These are phyloP conservation scores for Candida alai DNA, from an alignment of 805 yeast genomes.

Conservation along the genomic window DNA sequence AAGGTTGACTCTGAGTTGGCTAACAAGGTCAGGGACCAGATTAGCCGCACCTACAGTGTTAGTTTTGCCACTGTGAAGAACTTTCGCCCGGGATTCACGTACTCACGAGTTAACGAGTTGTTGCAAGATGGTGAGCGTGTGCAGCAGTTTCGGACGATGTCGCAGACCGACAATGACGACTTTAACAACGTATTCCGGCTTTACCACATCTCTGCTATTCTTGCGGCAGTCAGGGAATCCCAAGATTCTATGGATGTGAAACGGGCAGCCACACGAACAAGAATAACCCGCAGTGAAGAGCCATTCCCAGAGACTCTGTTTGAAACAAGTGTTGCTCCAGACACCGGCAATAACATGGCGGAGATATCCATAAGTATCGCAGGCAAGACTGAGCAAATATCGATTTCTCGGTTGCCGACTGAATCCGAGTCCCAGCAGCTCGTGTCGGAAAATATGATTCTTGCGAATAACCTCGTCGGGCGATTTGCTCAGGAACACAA, in stretches of 20 bases:
- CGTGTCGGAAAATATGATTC: slow-evolving; percentile 83
- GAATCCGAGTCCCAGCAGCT: too few species aligned
- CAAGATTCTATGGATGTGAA: not conserved
- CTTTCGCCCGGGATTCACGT: slow-evolving; percentile 48
- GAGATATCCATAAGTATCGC: too few species aligned
- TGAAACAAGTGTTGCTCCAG: too few species aligned
- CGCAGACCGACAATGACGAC: slow-evolving; percentile 17
- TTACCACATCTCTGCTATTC: slow-evolving; percentile 20
- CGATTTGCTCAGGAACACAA: slow-evolving; percentile 36
- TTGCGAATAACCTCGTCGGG: slow-evolving; percentile 66
- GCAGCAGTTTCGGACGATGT: slow-evolving; percentile 8
- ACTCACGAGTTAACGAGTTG: slow-evolving; percentile 55
- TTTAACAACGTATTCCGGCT: slow-evolving; percentile 25
- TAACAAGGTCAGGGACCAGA: slow-evolving; percentile 11
- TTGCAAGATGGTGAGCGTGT: slow-evolving; percentile 26
- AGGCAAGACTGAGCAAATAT: too few species aligned
- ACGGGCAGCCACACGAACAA: too few species aligned
- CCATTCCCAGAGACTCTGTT: slow-evolving; percentile 1
- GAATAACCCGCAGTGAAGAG: too few species aligned
- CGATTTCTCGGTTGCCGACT: too few species aligned
- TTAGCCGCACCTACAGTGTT: slow-evolving; percentile 17
- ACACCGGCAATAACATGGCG: too few species aligned
- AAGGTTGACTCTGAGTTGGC: slow-evolving; percentile 9
- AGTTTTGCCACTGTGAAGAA: slow-evolving; percentile 22
- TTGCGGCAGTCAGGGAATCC: not conserved